Conservation (phyloP, 2,329 filamentous ascomycete genomes). For the Purpureocillium lavendulum region DNA sequence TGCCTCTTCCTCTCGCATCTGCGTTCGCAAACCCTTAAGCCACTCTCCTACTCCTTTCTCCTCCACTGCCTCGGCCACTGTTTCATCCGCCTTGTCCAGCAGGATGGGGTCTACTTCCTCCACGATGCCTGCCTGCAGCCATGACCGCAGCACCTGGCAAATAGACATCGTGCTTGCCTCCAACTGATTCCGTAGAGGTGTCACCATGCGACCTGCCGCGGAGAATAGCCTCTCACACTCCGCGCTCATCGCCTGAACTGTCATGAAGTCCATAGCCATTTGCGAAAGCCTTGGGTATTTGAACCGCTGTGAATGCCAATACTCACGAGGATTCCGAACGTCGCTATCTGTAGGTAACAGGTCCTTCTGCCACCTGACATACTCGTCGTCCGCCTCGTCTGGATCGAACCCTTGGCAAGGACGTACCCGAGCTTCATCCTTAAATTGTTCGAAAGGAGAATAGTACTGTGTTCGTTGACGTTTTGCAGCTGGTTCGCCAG, state of each 20-base stretch:
- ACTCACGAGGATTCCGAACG: neutral
- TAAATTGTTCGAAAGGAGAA: no score
- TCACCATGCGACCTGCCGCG: constrained; percentile 2
- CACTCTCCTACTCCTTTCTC: constrained; percentile 1
- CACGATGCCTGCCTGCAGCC: constrained; percentile 1
- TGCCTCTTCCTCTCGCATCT: neutral
- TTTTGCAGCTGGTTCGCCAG: no score
- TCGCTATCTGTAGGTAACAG: neutral
- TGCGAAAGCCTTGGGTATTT: no score
- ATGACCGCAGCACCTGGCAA: no score
- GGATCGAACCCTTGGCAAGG: neutral
- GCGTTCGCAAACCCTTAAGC: neutral
- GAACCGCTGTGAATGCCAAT: neutral
- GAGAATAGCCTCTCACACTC: no score
- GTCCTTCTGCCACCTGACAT: constrained; percentile 1
- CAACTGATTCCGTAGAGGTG: constrained; percentile 1
- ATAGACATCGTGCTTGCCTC: neutral
- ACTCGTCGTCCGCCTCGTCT: neutral
- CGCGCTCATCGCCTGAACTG: no score
- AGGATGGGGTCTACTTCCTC: constrained; percentile 2
- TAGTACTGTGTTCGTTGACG: no score
- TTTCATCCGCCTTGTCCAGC: neutral
- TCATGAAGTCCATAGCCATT: no score
- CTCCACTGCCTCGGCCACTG: neutral
- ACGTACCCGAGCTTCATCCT: no score